Evolutionary conservation across 345 rosid species (phyloP).

Genomic region (Combretum micranthum): DNA sequence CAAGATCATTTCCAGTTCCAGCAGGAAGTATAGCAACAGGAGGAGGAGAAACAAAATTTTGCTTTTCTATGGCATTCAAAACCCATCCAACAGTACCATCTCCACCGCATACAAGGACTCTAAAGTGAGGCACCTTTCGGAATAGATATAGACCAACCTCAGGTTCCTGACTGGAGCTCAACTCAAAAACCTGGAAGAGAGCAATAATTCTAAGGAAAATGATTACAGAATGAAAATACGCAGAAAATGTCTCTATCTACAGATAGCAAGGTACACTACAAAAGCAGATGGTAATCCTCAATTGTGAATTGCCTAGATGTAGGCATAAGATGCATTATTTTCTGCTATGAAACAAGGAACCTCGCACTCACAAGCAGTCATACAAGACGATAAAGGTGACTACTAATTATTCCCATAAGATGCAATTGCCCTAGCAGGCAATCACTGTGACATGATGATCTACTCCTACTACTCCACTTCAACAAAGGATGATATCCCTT

Average conservation of each 20-base stretch:
- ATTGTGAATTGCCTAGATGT: too few relatives aligned
- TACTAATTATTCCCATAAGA: too few relatives aligned
- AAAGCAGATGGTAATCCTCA: too few relatives aligned
- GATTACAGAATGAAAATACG: not conserved
- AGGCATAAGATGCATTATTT: too few relatives aligned
- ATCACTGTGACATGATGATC: too few relatives aligned
- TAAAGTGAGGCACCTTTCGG: slow-evolving; percentile 81
- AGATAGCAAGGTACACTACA: not conserved
- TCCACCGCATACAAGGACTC: slow-evolving; percentile 90
- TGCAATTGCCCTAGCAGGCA: too few relatives aligned
- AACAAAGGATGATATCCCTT: too few relatives aligned
- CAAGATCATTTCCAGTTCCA: slow-evolving; percentile 96
- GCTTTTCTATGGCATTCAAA: slow-evolving; percentile 75
- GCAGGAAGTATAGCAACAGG: slow-evolving; percentile 92
- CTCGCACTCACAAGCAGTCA: too few relatives aligned
- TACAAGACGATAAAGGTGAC: too few relatives aligned
- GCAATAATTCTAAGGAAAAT: not conserved
- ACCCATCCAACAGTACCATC: slow-evolving; percentile 98
- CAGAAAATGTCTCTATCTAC: not conserved
- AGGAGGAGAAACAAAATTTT: slow-evolving; percentile 85
- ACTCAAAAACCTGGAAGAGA: slow-evolving; percentile 56
- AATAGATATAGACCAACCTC: slow-evolving; percentile 77
- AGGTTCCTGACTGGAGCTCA: slow-evolving; percentile 73
- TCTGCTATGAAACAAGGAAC: too few relatives aligned
- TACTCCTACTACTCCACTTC: too few relatives aligned